Conservation (phyloP, 352 stramenopile species). For the Pythium chondricola region DNA sequence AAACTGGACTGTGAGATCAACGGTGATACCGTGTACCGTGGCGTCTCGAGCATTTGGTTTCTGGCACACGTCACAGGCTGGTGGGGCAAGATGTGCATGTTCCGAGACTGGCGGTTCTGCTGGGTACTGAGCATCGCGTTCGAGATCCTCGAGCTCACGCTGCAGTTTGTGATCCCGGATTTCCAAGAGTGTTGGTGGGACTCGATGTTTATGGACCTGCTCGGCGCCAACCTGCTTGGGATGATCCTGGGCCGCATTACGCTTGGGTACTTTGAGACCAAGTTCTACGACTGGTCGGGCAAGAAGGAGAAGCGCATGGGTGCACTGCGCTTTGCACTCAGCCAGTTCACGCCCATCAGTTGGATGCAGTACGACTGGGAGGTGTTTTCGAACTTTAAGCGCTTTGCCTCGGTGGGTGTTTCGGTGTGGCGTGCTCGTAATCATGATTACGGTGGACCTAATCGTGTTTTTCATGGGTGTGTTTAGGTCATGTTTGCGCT, state of each 20-base stretch:
- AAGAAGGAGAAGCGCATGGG: slow-evolving; percentile 67
- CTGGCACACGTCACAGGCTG: slow-evolving; percentile 79
- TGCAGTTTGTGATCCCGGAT: slow-evolving; percentile 89
- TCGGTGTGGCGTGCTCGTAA: background rate
- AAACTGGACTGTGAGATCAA: slow-evolving; percentile 68
- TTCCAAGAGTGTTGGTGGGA: slow-evolving; percentile 96
- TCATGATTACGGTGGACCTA: background rate
- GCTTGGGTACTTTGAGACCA: slow-evolving; percentile 76
- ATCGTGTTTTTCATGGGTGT: background rate
- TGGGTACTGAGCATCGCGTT: slow-evolving; percentile 89
- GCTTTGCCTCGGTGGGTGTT: slow-evolving; percentile 54
- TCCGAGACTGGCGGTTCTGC: slow-evolving; percentile 91
- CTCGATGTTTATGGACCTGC: slow-evolving; percentile 87
- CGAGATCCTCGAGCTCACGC: slow-evolving; percentile 84
- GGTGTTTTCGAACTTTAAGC: slow-evolving; percentile 89
- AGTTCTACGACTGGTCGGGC: slow-evolving; percentile 88
- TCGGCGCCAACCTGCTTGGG: slow-evolving; percentile 89
- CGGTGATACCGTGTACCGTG: slow-evolving; percentile 43
- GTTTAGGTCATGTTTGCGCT: slow-evolving; percentile 75
- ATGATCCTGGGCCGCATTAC: slow-evolving; percentile 79
- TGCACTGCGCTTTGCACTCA: slow-evolving; percentile 60
- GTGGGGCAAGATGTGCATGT: slow-evolving; percentile 94
- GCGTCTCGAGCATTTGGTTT: slow-evolving; percentile 81
- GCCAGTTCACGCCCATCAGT: slow-evolving; percentile 85
- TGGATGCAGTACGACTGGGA: slow-evolving; percentile 90